phyloP scores from a whole-genome alignment of 2,329 filamentous ascomycete genomes.

The Geosmithia putterillii region DNA sequence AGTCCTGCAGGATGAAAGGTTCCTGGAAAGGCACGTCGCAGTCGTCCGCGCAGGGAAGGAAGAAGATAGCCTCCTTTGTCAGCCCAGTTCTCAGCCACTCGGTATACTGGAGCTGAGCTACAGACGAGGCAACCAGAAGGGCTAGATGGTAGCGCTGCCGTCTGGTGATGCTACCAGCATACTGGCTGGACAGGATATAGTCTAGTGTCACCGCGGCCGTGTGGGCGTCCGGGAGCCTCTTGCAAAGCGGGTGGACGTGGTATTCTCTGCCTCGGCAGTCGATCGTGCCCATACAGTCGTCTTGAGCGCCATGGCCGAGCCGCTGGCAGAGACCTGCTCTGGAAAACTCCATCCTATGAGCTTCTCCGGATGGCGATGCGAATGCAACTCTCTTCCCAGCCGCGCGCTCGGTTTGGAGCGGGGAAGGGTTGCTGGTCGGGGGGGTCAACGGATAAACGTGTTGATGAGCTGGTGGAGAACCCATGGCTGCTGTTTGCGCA shows the following conservation, averaged over 20 bases:
- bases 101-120: neutral
- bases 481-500: neutral
- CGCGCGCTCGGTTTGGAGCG: too few species aligned
- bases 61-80: neutral
- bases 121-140: neutral
- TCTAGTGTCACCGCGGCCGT: neutral
- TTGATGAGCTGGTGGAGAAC: too few species aligned
- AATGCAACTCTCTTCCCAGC: neutral
- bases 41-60: neutral
- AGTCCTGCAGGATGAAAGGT: neutral
- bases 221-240: neutral
- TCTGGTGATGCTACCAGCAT: too few species aligned
- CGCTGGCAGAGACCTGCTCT: too few species aligned
- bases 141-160: neutral
- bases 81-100: neutral
- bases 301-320: neutral
- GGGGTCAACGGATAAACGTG: too few species aligned
- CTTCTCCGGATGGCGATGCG: too few species aligned
- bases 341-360: too few species aligned
- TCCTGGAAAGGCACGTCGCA: neutral
- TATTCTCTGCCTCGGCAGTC: neutral
- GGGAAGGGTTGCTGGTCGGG: too few species aligned
- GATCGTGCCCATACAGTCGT: neutral
- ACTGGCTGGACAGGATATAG: neutral
- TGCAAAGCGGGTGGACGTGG: neutral